phyloP scores from a whole-genome alignment of 768 basidiomycete species.

The Gymnopilus junonius region DNA sequence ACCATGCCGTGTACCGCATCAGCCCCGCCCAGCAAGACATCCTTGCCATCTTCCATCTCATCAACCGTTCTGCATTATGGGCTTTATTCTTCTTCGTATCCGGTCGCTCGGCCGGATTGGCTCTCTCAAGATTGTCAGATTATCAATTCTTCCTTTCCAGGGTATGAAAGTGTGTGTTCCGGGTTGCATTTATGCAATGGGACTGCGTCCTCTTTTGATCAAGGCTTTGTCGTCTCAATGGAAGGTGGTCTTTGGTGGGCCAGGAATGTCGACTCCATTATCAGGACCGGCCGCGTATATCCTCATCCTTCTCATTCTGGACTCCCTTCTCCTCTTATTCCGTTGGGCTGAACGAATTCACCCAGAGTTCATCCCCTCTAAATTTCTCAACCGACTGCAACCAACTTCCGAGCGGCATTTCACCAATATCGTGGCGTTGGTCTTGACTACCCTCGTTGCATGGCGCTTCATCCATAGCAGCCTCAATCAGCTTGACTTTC shows the following conservation, averaged over 20 bases:
- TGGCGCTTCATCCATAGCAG: conserved; percentile 15
- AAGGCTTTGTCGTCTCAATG: conserved; percentile 6
- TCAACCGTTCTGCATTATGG: conserved; percentile 24
- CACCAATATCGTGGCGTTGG: conserved; percentile 1
- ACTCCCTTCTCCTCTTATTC: conserved; percentile 11
- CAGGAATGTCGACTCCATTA: background rate
- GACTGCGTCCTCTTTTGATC: conserved; percentile 11
- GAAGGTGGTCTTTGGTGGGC: conserved; percentile 15
- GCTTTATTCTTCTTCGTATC: conserved; percentile 30
- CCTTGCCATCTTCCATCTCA: conserved; percentile 13
- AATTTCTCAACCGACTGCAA: background rate
- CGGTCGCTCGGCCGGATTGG: conserved; percentile 23
- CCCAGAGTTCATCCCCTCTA: background rate
- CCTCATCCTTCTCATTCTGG: conserved; percentile 18
- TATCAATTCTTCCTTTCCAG: conserved; percentile 11
- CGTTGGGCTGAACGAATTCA: conserved; percentile 5
- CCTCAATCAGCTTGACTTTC: background rate
- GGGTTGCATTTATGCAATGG: conserved; percentile 14
- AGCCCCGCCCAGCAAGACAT: conserved; percentile 3
- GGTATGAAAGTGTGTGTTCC: conserved; percentile 19
- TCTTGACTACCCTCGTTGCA: conserved; percentile 10
- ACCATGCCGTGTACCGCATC: conserved; percentile 20
- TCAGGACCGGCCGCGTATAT: conserved; percentile 24
- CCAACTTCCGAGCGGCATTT: conserved; percentile 6
- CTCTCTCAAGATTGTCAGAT: conserved; percentile 15